These are phyloP conservation scores for Angophora floribunda DNA, from an alignment of 345 rosid genomes.

Conservation along the genomic window DNA sequence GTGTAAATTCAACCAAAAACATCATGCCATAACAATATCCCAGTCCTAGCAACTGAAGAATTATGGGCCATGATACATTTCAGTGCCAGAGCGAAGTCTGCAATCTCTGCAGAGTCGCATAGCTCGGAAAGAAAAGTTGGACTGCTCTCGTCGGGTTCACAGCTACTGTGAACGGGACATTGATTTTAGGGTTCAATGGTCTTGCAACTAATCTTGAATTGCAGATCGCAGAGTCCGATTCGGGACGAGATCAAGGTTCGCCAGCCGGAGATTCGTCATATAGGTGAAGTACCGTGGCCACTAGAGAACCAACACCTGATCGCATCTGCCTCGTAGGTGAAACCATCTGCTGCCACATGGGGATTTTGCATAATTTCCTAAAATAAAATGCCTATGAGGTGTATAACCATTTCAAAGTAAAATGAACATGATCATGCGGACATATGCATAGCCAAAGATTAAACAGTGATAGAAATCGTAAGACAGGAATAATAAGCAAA, in stretches of 20 bases:
- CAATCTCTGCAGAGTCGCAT: neutral
- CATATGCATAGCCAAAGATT: neutral
- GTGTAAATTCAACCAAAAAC: neutral
- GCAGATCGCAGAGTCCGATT: slow-evolving; percentile 63
- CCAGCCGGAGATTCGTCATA: slow-evolving; percentile 40
- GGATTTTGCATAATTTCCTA: slow-evolving; percentile 81
- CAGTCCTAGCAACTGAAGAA: neutral
- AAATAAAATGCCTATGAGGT: neutral
- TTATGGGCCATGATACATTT: neutral
- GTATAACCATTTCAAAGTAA: neutral
- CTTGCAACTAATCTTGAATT: slow-evolving; percentile 56
- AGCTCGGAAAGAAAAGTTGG: neutral
- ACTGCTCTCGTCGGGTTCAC: neutral
- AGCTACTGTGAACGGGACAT: neutral
- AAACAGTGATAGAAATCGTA: neutral
- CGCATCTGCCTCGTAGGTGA: slow-evolving; percentile 56
- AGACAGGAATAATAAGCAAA: neutral
- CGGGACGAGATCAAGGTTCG: slow-evolving; percentile 47
- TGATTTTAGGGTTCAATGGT: neutral
- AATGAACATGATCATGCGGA: neutral
- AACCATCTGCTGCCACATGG: slow-evolving; percentile 80
- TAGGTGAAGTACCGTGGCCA: slow-evolving; percentile 68
- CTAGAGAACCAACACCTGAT: slow-evolving; percentile 60
- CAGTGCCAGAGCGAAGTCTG: neutral
- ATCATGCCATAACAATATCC: neutral